Conservation (phyloP, 176 grass and related monocot genomes). For the Zizania latifolia region DNA sequence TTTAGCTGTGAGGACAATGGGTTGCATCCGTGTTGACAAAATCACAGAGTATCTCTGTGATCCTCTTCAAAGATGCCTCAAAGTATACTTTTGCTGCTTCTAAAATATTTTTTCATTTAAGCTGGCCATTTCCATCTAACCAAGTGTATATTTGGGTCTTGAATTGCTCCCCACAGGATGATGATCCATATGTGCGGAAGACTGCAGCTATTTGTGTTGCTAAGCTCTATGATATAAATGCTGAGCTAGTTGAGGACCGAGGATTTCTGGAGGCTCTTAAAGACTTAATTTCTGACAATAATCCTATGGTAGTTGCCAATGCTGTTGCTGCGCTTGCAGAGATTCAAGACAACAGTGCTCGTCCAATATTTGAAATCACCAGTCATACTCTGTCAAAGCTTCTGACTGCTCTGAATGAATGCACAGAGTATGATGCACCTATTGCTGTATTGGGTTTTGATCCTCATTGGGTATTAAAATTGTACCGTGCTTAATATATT, state of each 20-base stretch:
- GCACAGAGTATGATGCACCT: conserved; percentile 75
- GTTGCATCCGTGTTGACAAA: conserved; percentile 98
- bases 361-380: conserved; percentile 88
- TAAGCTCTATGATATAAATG: conserved; percentile 99
- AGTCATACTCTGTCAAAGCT: conserved; percentile 96
- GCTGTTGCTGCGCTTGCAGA: conserved; percentile 96
- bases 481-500: neutral
- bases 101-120: conserved; percentile 14
- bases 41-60: conserved; percentile 99
- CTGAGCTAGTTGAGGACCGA: conserved; percentile 93
- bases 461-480: neutral
- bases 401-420: conserved; percentile 96
- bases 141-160: neutral
- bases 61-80: conserved; percentile 98
- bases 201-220: conserved; percentile 99
- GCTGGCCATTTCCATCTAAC: neutral
- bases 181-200: conserved; percentile 98
- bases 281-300: conserved; percentile 97
- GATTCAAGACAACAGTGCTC: conserved; percentile 80
- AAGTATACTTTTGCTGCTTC: conserved; percentile 42
- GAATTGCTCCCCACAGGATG: conserved; percentile 59
- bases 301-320: conserved; percentile 99
- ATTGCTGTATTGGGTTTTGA: conserved; percentile 15
- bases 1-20: conserved; percentile 99
- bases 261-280: conserved; percentile 92